These are phyloP conservation scores for Podosphaera xanthii DNA, from an alignment of 2,329 filamentous ascomycete genomes.

Conservation along the genomic window DNA sequence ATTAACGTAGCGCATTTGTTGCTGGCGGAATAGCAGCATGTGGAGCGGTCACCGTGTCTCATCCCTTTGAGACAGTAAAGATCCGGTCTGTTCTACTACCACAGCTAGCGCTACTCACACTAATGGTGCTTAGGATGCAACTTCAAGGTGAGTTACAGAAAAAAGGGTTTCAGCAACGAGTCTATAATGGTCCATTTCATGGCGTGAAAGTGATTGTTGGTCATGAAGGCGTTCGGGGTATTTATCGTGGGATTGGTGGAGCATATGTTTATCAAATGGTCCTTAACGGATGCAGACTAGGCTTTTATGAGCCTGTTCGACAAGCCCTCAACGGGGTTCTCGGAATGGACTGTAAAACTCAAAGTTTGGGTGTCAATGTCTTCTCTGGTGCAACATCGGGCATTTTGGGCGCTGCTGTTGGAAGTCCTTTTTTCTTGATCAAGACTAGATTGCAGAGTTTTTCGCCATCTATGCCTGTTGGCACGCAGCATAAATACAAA, in stretches of 20 bases:
- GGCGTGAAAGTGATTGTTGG: conserved; percentile 73
- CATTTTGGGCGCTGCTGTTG: conserved; percentile 74
- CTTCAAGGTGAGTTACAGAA: conserved; percentile 84
- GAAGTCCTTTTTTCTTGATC: conserved; percentile 91
- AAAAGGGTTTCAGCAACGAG: conserved; percentile 61
- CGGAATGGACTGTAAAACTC: conserved; percentile 48
- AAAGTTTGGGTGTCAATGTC: conserved; percentile 81
- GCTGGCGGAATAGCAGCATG: conserved; percentile 92
- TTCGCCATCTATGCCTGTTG: conserved; percentile 78
- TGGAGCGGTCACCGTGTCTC: conserved; percentile 89
- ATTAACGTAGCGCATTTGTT: conserved; percentile 47
- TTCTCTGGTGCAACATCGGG: conserved; percentile 76
- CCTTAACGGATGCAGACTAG: conserved; percentile 85
- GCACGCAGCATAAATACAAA: conserved; percentile 85
- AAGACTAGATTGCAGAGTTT: conserved; percentile 91
- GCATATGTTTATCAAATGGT: conserved; percentile 94
- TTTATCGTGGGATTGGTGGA: conserved; percentile 74
- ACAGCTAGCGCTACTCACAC: not conserved
- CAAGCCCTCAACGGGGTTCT: conserved; percentile 43
- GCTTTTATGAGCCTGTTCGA: conserved; percentile 93
- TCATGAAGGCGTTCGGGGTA: conserved; percentile 68
- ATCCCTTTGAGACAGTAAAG: conserved; percentile 97
- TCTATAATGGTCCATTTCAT: conserved; percentile 82
- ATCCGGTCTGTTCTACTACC: conserved; percentile 42
- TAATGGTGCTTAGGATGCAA: conserved; percentile 45